Evolutionary conservation across 176 grass and related monocot genomes (phyloP), one percentile per base, ranked within the genome.

Genomic region (Pontederia crassipes): DNA sequence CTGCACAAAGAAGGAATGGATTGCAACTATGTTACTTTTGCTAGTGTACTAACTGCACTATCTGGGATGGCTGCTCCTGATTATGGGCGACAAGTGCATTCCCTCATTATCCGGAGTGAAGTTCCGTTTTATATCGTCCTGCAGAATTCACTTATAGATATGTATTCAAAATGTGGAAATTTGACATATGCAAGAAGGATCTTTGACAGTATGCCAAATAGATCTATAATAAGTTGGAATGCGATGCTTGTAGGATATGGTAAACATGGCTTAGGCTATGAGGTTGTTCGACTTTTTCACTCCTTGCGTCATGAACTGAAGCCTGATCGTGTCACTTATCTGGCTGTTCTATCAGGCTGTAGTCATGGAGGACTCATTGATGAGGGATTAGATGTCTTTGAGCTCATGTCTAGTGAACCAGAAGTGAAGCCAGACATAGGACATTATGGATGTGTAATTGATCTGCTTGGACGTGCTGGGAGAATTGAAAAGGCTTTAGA

Each of bases 81-180:
- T 67, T 90, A 80, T 71, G 87, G 87, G n/a, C 81, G 59, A 73
- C 87, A 86, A 76, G 76, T 90, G 68, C 82, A 90, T 68, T 72
- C 72, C 2, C 46, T 85, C 14, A 74, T 79, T 77, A 71, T 85
- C 60, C 65, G 82, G 68, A 68, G 75, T 59, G 69, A 90, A 48
- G 56, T 82, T 12, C 87, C 78, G 28, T 77, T 82, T 80, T 80
- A 80, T 55, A 46, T 86, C 66, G 76, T 70, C 67, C 67, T 90
- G 46, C 76, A 82, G 61, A 90, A 86, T 79, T 90, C 79, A 82
- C 61, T 90, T 72, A 90, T 90, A 29, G 79, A 77, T 77, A 90
- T 90, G 87, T 86, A 90, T 62, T 82, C 79, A 50, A 90, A 90
- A 57, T 86, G 82, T 45, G 87, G 87, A 12, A 77, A 72, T 52